phyloP scores from a whole-genome alignment of 164 flowering plant species.

The Paratinospora sagittata region DNA sequence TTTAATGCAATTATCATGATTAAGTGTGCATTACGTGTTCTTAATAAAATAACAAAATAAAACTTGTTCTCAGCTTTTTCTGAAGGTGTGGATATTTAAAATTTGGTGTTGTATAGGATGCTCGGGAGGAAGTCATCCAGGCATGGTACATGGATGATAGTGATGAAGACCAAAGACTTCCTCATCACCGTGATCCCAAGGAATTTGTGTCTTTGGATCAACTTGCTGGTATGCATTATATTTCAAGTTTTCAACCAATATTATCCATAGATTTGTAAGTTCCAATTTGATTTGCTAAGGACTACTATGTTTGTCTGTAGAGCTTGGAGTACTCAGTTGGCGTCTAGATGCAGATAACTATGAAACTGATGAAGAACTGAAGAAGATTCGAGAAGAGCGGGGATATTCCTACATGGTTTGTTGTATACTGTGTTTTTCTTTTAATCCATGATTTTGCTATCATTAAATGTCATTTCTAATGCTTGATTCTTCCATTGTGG shows the following conservation, averaged over 20 bases:
- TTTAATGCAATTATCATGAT: no score
- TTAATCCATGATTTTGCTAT: neutral
- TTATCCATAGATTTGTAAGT: neutral
- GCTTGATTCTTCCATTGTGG: neutral
- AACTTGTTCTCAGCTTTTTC: neutral
- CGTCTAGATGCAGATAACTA: slow-evolving; percentile 83
- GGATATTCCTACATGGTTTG: slow-evolving; percentile 81
- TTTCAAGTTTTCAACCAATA: no score
- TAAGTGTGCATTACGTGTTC: no score
- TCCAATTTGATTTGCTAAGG: neutral
- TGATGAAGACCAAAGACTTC: slow-evolving; percentile 85
- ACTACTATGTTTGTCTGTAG: slow-evolving; percentile 29
- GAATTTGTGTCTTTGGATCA: slow-evolving; percentile 73
- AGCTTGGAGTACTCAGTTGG: slow-evolving; percentile 95
- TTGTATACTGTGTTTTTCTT: slow-evolving; percentile 8
- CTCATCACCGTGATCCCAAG: slow-evolving; percentile 80
- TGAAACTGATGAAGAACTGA: slow-evolving; percentile 84
- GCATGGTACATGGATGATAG: slow-evolving; percentile 99
- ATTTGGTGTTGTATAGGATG: slow-evolving; percentile 49
- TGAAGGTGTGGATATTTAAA: neutral
- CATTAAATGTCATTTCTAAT: neutral
- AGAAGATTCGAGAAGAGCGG: slow-evolving; percentile 79
- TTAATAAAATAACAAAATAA: neutral
- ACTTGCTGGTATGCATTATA: slow-evolving; percentile 49
- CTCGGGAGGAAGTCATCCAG: slow-evolving; percentile 68